Percentiles rank a stretch among this genome's conserved stretches.
These are phyloP conservation scores for Filosporella fistucella DNA, from an alignment of 495 filamentous ascomycete species.

Conservation along the genomic window DNA sequence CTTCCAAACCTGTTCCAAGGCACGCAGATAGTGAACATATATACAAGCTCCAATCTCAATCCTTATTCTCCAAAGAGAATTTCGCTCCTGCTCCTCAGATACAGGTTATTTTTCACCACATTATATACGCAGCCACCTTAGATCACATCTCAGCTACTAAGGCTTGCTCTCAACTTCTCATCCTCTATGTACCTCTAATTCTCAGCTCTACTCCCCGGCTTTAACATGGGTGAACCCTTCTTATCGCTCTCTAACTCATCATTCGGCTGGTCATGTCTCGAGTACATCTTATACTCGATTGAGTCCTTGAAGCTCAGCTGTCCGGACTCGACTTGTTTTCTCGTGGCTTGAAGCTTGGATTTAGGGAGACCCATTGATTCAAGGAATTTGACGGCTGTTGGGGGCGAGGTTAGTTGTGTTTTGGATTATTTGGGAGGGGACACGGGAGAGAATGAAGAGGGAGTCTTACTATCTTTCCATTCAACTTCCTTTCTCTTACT, in stretches of 20 bases:
- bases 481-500: conserved; percentile 64
- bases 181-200: too few species aligned
- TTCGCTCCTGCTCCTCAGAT: too few species aligned
- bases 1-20: too few species aligned
- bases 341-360: conserved; percentile 62
- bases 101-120: too few species aligned
- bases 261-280: conserved; percentile 49
- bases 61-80: too few species aligned
- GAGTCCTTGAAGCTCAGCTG: conserved; percentile 66
- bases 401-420: not conserved
- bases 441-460: conserved; percentile 14
- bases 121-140: too few species aligned
- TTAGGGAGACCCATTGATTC: conserved; percentile 84
- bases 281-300: conserved; percentile 67
- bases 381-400: conserved; percentile 61
- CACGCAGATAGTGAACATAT: too few species aligned
- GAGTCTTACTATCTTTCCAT: conserved; percentile 66
- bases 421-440: too few species aligned
- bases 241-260: conserved; percentile 24
- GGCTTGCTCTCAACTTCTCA: too few species aligned
- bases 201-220: not conserved
- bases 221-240: not conserved
- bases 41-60: too few species aligned
- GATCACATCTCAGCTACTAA: too few species aligned
- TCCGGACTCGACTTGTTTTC: conserved; percentile 75